Evolutionary conservation across 306 rosid genomes (phyloP).

Genomic region (Cyamopsis tetragonoloba): DNA sequence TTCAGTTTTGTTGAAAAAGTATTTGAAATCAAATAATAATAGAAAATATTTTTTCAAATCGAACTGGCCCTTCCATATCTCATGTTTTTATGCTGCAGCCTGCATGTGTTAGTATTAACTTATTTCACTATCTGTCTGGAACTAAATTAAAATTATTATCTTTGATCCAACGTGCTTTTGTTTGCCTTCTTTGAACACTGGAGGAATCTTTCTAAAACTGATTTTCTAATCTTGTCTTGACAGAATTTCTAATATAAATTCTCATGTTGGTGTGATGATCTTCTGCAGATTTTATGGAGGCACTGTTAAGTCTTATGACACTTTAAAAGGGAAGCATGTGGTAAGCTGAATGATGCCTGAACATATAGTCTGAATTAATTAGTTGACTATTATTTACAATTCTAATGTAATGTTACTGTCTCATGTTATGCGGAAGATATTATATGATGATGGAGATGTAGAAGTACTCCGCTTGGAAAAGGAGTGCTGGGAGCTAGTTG

Average conservation of each 20-base stretch:
- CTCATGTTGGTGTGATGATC: constrained; percentile 29
- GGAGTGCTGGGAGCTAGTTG: constrained; percentile 52
- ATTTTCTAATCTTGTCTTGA: background rate
- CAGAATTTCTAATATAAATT: background rate
- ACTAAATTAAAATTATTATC: background rate
- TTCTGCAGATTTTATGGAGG: constrained; percentile 83
- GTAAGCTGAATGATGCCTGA: constrained; percentile 50
- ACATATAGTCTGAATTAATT: constrained; percentile 16
- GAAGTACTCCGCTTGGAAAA: constrained; percentile 50
- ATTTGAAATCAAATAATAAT: no score
- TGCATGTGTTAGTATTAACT: background rate
- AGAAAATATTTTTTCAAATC: no score
- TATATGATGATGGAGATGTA: constrained; percentile 54
- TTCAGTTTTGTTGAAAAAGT: no score
- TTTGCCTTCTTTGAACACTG: background rate
- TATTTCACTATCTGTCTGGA: constrained; percentile 3
- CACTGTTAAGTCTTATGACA: constrained; percentile 78
- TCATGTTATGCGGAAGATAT: constrained; percentile 50
- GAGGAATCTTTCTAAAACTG: background rate
- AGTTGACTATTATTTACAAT: constrained; percentile 1
- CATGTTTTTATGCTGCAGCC: background rate
- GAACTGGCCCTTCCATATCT: no score
- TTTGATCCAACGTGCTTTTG: background rate
- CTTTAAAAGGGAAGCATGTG: constrained; percentile 82
- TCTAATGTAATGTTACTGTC: constrained; percentile 25